phyloP scores from a whole-genome alignment of 768 basidiomycete genomes.

The Psilocybe cyanescens region DNA sequence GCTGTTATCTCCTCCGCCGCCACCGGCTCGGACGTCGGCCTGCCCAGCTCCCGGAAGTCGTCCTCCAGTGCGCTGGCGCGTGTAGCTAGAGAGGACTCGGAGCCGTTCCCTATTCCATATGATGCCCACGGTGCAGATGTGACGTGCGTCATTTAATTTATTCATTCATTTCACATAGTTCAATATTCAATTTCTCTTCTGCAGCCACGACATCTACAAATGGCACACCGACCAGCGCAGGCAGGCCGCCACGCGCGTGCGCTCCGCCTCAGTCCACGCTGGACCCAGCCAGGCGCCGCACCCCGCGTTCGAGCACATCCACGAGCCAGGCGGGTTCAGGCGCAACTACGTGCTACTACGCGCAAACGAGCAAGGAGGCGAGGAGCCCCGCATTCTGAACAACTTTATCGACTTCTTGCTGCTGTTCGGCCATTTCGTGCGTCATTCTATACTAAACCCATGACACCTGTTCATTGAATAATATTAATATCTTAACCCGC shows the following conservation, averaged over 20 bases:
- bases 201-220: slow-evolving; percentile 91
- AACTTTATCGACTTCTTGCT: slow-evolving; percentile 96
- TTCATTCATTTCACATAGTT: background rate
- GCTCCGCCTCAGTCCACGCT: slow-evolving; percentile 66
- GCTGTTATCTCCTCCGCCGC: too few relatives aligned
- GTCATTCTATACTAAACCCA: slow-evolving; percentile 30
- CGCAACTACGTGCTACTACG: slow-evolving; percentile 82
- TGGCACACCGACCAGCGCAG: slow-evolving; percentile 83
- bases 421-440: slow-evolving; percentile 94
- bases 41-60: slow-evolving; percentile 27
- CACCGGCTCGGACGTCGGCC: slow-evolving; percentile 26
- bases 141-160: slow-evolving; percentile 63
- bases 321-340: slow-evolving; percentile 94
- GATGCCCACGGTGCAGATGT: slow-evolving; percentile 88
- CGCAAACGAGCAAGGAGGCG: slow-evolving; percentile 54
- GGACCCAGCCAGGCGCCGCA: slow-evolving; percentile 58
- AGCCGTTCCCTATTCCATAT: slow-evolving; percentile 88
- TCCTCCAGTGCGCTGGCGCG: slow-evolving; percentile 18
- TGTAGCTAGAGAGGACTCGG: slow-evolving; percentile 39
- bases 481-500: too few relatives aligned
- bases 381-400: slow-evolving; percentile 67
- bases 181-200: background rate
- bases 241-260: slow-evolving; percentile 54
- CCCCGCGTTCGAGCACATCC: slow-evolving; percentile 90
- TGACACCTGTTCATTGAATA: too few relatives aligned